phyloP scores from a whole-genome alignment of 768 basidiomycete species.

The Leccinum barrowsii region DNA sequence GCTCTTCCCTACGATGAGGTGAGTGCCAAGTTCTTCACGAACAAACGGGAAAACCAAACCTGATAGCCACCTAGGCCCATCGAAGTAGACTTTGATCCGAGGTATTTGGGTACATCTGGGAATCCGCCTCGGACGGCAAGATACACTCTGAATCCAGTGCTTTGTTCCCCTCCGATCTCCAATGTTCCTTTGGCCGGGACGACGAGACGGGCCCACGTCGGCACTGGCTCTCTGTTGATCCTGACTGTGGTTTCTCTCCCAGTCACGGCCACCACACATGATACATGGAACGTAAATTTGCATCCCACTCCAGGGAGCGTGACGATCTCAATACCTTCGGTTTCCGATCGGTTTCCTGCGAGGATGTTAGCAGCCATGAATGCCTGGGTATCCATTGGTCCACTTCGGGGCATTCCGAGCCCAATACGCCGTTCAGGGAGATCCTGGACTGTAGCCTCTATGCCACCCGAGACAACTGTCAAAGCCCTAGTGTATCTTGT shows the following conservation, averaged over 20 bases:
- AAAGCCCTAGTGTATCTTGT: conserved; percentile 36
- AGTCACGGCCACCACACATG: conserved; percentile 51
- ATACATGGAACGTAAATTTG: conserved; percentile 47
- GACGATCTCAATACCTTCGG: conserved; percentile 56
- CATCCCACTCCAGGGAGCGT: conserved; percentile 42
- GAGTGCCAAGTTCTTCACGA: conserved; percentile 1
- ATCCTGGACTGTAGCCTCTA: conserved; percentile 55
- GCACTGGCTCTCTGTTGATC: conserved; percentile 36
- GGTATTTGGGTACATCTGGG: conserved; percentile 50
- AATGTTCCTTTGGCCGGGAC: conserved; percentile 45
- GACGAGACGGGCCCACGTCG: conserved; percentile 48
- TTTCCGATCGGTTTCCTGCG: conserved; percentile 47
- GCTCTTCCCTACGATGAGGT: conserved; percentile 43
- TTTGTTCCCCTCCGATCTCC: conserved; percentile 31
- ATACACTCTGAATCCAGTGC: conserved; percentile 51
- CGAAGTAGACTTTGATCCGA: conserved; percentile 65
- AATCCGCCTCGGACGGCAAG: conserved; percentile 59
- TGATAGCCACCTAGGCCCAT: conserved; percentile 62
- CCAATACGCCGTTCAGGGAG: conserved; percentile 50
- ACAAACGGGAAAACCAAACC: conserved; percentile 1
- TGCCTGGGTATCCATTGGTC: conserved; percentile 60
- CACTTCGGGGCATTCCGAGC: conserved; percentile 58
- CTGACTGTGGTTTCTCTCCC: conserved; percentile 45
- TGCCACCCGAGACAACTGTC: conserved; percentile 50
- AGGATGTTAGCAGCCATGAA: conserved; percentile 56